Evolutionary conservation across 495 filamentous ascomycete genomes (phyloP), one percentile per base, ranked within the genome.

Genomic region (Neurospora tetrasperma): DNA sequence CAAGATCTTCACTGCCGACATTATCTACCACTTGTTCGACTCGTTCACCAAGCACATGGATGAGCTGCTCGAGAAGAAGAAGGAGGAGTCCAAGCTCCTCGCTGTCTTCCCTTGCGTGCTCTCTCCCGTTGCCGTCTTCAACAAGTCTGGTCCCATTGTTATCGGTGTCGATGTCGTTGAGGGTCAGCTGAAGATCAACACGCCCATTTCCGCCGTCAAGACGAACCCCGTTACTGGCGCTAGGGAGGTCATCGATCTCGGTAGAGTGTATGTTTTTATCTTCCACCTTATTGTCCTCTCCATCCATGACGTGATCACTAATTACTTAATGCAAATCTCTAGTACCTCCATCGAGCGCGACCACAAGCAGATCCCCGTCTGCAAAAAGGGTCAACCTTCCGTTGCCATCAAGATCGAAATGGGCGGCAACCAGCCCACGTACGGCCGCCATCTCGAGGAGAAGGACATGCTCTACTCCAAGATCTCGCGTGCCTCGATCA

Each of bases 1-100:
- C 80, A 99, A 97, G 87, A 93, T 99, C 78, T 98, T 98, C 85
- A 97, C 93, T 1, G 96, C 96, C 7, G 94, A 99, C 76, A 99
- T 99, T 77, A 99, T 99, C 75, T 99, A 99, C 80, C 96, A 99
- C 80, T 85, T 99, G 71, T 99, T 99, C 80, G 96, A 99, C 79
- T 86, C 90, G 74, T 99, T 98, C 85, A 98, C 93, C 48, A 92
- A 91, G 83, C 94, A 98, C 80, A 96, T 97, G 90, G 90, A 90
- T 18, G 85, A 91, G 75, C 85, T 97, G 73, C 87, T 89, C 12
- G 94, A 96, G 82, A 89, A 92, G 86, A 93, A 92, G 83, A 98
- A 98, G 86, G 96, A 97, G 77, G 95, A 99, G 78, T 92, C 90
- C 75, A 98, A 98, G 84, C 86, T 97, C 76, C 85, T 94, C 70